Conservation (phyloP, 371 early-diverging fungal species). For the Mucor mucedo region DNA sequence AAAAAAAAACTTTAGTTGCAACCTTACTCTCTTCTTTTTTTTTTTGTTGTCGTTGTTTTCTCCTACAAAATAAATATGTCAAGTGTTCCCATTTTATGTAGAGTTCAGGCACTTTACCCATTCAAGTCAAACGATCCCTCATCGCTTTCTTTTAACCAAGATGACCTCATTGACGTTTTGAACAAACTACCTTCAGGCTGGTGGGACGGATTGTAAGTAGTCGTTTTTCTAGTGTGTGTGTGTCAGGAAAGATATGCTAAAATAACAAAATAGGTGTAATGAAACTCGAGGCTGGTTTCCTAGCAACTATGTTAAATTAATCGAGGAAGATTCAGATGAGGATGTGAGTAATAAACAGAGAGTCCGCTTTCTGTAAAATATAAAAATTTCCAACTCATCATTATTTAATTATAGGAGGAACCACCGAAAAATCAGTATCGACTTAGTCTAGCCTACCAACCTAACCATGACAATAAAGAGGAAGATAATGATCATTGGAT, state of each 20-base stretch:
- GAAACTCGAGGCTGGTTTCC: constrained; percentile 87
- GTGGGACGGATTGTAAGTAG: constrained; percentile 78
- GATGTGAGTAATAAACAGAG: too few species aligned
- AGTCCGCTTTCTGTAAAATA: background rate
- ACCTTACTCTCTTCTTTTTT: too few species aligned
- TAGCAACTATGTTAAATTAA: constrained; percentile 69
- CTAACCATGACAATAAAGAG: constrained; percentile 7
- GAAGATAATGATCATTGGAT: constrained; percentile 42
- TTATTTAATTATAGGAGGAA: background rate
- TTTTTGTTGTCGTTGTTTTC: too few species aligned
- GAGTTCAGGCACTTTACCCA: constrained; percentile 71
- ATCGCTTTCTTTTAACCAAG: constrained; percentile 71
- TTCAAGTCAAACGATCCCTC: constrained; percentile 70
- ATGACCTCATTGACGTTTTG: constrained; percentile 81
- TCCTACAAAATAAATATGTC: too few species aligned
- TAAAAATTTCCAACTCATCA: too few species aligned
- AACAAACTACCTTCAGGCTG: constrained; percentile 82
- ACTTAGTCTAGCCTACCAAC: constrained; percentile 20
- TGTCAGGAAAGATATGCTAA: too few species aligned
- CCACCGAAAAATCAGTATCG: constrained; percentile 22
- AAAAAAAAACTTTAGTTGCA: too few species aligned
- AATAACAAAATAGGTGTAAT: constrained; percentile 42
- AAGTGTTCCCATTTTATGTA: constrained; percentile 16
- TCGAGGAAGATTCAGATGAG: constrained; percentile 25
- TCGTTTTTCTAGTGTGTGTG: too few species aligned